Conservation (phyloP, 1,284 basidiomycete species). For the Boletus subluridellus region DNA sequence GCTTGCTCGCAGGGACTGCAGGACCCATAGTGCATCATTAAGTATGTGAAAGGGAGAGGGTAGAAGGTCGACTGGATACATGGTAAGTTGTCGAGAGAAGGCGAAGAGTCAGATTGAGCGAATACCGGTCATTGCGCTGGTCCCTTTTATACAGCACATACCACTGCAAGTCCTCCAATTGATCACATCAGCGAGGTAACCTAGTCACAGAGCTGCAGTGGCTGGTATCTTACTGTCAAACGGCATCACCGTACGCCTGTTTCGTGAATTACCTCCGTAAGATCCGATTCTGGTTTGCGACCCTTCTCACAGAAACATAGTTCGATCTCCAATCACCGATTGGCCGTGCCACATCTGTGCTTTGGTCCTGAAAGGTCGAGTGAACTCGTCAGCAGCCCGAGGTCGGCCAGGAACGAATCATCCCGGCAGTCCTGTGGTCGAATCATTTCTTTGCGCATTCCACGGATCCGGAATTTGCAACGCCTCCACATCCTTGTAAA, state of each 20-base stretch:
- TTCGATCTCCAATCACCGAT: conserved; percentile 23
- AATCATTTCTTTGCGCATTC: conserved; percentile 19
- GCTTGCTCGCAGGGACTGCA: conserved; percentile 30
- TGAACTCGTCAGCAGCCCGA: conserved; percentile 6
- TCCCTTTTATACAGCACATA: conserved; percentile 34
- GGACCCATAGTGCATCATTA: conserved; percentile 25
- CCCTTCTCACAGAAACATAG: conserved; percentile 15
- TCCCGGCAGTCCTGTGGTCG: conserved; percentile 16
- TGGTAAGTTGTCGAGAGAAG: conserved; percentile 14
- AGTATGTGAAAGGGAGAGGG: conserved; percentile 39
- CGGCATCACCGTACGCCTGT: conserved; percentile 30
- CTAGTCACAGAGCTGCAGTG: conserved; percentile 35
- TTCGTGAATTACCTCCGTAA: conserved; percentile 19
- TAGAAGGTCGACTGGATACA: conserved; percentile 37
- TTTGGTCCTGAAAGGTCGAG: conserved; percentile 7
- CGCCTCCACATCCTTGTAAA: conserved; percentile 4
- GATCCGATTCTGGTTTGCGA: conserved; percentile 23
- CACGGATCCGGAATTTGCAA: conserved; percentile 6
- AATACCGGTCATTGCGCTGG: not conserved
- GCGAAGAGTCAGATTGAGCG: conserved; percentile 6
- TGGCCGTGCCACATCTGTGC: conserved; percentile 28
- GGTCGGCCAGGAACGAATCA: conserved; percentile 25
- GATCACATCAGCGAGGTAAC: conserved; percentile 36
- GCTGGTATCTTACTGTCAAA: conserved; percentile 28
- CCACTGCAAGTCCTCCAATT: conserved; percentile 33